Evolutionary conservation across 2,329 filamentous ascomycete species (phyloP).

Genomic region (Phaeomoniella chlamydospora): DNA sequence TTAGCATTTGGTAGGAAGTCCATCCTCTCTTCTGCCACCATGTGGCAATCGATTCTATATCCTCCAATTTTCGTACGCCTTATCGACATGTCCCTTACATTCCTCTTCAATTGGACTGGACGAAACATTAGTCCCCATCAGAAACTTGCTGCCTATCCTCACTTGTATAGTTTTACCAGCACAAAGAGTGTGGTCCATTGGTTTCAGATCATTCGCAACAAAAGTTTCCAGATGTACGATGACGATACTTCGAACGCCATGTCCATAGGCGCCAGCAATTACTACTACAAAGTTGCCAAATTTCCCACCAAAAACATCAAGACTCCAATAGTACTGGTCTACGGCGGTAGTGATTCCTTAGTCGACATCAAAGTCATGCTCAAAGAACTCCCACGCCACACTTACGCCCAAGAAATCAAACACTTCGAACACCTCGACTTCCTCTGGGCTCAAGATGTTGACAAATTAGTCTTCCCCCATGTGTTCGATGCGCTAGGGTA

Average conservation of each 20-base stretch:
- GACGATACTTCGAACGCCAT: constrained; percentile 76
- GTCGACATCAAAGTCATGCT: constrained; percentile 92
- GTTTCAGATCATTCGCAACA: constrained; percentile 98
- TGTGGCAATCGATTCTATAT: constrained; percentile 95
- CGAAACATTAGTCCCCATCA: constrained; percentile 73
- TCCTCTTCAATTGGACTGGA: constrained; percentile 82
- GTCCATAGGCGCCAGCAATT: constrained; percentile 53
- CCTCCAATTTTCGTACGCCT: constrained; percentile 81
- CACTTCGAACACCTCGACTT: constrained; percentile 98
- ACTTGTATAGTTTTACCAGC: constrained; percentile 91
- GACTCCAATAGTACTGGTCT: constrained; percentile 84
- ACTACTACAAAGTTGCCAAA: constrained; percentile 91
- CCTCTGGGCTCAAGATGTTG: constrained; percentile 78
- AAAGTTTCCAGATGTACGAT: constrained; percentile 96
- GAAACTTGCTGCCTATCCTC: constrained; percentile 88
- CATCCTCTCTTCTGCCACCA: constrained; percentile 82
- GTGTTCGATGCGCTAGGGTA: constrained; percentile 78
- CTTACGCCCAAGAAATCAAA: constrained; percentile 70
- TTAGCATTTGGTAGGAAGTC: constrained; percentile 83
- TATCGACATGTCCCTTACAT: constrained; percentile 67
- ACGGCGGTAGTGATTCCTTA: constrained; percentile 83
- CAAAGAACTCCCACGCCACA: constrained; percentile 70
- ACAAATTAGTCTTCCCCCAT: constrained; percentile 73
- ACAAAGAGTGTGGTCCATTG: constrained; percentile 96
- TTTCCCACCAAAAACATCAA: constrained; percentile 96